Evolutionary conservation across 352 stramenopile genomes (phyloP), one percentile per base, ranked within the genome.

Genomic region (Pythium oligandrum): DNA sequence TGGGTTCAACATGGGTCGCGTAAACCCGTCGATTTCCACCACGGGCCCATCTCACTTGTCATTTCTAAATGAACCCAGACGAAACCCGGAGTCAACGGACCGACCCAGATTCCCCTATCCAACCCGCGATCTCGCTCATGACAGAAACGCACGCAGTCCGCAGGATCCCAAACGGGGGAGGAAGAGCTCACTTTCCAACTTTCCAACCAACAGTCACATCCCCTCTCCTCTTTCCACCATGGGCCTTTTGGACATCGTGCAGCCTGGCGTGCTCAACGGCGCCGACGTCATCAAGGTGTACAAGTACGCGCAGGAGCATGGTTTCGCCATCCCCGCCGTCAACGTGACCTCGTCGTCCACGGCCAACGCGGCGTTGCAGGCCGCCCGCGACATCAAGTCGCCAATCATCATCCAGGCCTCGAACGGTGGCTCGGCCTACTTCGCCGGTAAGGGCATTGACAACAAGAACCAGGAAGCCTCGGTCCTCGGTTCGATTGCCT

Each of bases 401-500:
- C 96, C 96, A 53, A 97, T 99, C 69, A 98, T 99, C 75, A 96
- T 99, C 54, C 97, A 98, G 70, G 97, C 98, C 63, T 98, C 95
- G 55, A 98, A 98, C 81, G 96, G 96, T 70, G 96, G 96, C 66
- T 93, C 88, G 68, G 90, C 95, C 45, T 99, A 98, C 82, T 98
- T 97, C 64, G 92, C 92, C 52, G 96, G 96, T 75, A 99, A 99
- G 89, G 86, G 88, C 62, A 84, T 98, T 39, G 81, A 96, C 73
- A 98, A 99, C 83, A 95, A 88, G 72, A 89, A 95, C 66, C 93
- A 98, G 72, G 65, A 85, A 40, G 90, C 64, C 8, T 91, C 83
- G 48, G 59, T 86, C 44, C 66, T 92, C 59, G 68, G 54, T 48
- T 42, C 78, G 44, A 83, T 99, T 52, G 92, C 93, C 32, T 86